These are phyloP conservation scores for Nosema muscidifuracis DNA, from an alignment of 371 early-diverging fungal species.

Conservation along the genomic window DNA sequence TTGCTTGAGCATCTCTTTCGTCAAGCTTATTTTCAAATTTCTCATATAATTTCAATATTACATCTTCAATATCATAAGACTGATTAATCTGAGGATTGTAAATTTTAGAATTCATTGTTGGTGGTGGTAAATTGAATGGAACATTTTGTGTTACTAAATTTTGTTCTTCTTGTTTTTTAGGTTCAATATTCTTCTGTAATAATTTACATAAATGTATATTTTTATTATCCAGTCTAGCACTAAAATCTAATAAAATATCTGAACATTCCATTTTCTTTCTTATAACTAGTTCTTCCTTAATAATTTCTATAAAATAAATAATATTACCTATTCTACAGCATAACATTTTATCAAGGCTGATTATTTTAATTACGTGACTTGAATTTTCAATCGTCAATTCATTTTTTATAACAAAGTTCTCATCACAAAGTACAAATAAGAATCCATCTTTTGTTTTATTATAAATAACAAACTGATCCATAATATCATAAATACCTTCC, in stretches of 20 bases:
- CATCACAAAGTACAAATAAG: not conserved
- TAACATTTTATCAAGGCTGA: not conserved
- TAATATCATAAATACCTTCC: constrained; percentile 15
- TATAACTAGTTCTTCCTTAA: constrained; percentile 1
- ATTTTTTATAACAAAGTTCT: not conserved
- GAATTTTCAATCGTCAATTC: constrained; percentile 3
- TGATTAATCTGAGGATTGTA: not conserved
- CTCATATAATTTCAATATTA: not conserved
- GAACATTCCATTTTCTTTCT: not conserved
- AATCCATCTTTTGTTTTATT: constrained; percentile 1
- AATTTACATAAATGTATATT: not conserved
- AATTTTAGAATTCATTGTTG: not conserved
- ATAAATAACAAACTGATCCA: constrained; percentile 4
- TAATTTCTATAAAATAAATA: constrained; percentile 8
- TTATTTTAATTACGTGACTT: not conserved
- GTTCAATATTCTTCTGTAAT: not conserved
- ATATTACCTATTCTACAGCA: not conserved
- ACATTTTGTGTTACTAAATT: not conserved
- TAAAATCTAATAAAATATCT: not conserved
- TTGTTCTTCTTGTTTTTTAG: not conserved
- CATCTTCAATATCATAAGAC: not conserved
- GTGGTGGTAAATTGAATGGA: not conserved
- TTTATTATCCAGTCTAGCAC: constrained; percentile 1
- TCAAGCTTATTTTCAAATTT: constrained; percentile 37
- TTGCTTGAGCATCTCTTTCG: constrained; percentile 32